Evolutionary conservation across 192 early-diverging fungal genomes (phyloP).

Genomic region (Rhizophagus clarus): DNA sequence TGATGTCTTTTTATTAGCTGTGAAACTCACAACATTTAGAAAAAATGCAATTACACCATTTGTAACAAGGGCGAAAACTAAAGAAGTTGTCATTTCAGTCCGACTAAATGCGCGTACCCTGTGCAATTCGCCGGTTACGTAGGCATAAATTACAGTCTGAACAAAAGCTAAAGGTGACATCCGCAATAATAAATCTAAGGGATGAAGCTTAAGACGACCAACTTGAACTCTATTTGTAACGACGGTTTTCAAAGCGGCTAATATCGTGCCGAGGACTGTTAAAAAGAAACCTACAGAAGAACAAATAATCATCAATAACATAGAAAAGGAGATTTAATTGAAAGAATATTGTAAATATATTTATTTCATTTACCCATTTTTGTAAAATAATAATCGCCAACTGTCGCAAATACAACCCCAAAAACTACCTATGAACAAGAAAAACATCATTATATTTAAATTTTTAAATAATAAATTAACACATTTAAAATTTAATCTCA

Average conservation of each 20-base stretch:
- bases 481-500: slow-evolving; percentile 28
- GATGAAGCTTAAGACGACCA: slow-evolving; percentile 77
- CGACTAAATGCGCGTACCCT: slow-evolving; percentile 42
- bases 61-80: slow-evolving; percentile 59
- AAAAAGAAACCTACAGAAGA: slow-evolving; percentile 59
- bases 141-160: slow-evolving; percentile 70
- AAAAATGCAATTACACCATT: slow-evolving; percentile 87
- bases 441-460: background rate
- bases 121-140: slow-evolving; percentile 66
- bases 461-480: background rate
- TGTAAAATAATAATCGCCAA: slow-evolving; percentile 80
- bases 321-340: background rate
- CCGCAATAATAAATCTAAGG: slow-evolving; percentile 76
- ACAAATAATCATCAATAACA: background rate
- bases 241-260: slow-evolving; percentile 82
- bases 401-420: slow-evolving; percentile 83
- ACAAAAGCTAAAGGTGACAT: slow-evolving; percentile 78
- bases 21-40: slow-evolving; percentile 84
- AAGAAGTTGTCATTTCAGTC: slow-evolving; percentile 47
- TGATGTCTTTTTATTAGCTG: slow-evolving; percentile 83
- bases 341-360: background rate
- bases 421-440: slow-evolving; percentile 56
- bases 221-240: slow-evolving; percentile 81
- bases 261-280: slow-evolving; percentile 76
- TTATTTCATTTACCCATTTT: slow-evolving; percentile 42